Evolutionary conservation across 202 grass and related monocot species (phyloP).

Genomic region (Musa balbisiana): DNA sequence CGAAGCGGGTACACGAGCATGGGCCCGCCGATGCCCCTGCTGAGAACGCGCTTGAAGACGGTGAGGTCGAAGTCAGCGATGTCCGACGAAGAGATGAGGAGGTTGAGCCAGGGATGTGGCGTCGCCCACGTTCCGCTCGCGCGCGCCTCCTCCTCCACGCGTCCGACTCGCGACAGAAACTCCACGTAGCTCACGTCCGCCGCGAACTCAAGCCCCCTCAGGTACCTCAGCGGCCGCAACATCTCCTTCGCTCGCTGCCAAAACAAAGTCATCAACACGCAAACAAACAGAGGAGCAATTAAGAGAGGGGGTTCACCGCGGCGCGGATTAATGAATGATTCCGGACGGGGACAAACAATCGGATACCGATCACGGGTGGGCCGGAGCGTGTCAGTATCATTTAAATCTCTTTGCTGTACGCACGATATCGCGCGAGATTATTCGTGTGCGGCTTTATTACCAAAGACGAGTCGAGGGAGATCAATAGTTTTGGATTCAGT

Average conservation of each 20-base stretch:
- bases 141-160: slow-evolving; percentile 65
- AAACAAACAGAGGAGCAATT: slow-evolving; percentile 6
- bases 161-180: slow-evolving; percentile 76
- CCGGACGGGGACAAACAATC: slow-evolving; percentile 15
- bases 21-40: slow-evolving; percentile 71
- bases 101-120: slow-evolving; percentile 96
- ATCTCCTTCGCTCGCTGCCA: slow-evolving; percentile 34
- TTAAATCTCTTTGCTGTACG: slow-evolving; percentile 25
- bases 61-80: slow-evolving; percentile 50
- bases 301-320: background rate
- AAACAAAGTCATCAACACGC: background rate
- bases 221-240: slow-evolving; percentile 51
- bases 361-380: slow-evolving; percentile 20
- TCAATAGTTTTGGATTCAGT: background rate
- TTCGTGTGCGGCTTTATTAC: background rate
- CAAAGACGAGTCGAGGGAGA: background rate
- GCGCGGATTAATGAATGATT: background rate
- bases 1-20: slow-evolving; percentile 95
- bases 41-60: slow-evolving; percentile 56
- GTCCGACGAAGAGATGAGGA: slow-evolving; percentile 60
- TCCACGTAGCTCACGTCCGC: slow-evolving; percentile 66
- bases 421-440: slow-evolving; percentile 7
- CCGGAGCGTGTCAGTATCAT: slow-evolving; percentile 22
- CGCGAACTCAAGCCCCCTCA: slow-evolving; percentile 67
- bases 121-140: slow-evolving; percentile 74